Percentiles rank a stretch among this genome's conserved stretches.
Conservation (phyloP, 225 moss, liverwort and hornwort genomes). For the Bryum argenteum region DNA sequence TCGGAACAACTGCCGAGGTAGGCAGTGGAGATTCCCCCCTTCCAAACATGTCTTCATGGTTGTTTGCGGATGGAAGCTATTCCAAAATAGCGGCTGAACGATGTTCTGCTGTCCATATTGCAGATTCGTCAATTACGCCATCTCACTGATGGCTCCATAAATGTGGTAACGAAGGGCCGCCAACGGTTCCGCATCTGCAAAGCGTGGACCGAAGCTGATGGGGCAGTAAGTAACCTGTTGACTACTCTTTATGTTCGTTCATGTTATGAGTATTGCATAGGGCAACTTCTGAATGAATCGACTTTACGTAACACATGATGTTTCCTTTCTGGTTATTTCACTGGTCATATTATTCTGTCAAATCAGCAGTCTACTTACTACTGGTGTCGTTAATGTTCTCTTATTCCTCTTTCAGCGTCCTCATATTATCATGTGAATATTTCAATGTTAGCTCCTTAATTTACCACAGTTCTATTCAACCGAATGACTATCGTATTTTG, state of each 20-base stretch:
- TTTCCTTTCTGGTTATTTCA: slow-evolving; percentile 4
- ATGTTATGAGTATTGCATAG: neutral
- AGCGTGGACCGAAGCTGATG: slow-evolving; percentile 94
- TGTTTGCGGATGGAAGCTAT: slow-evolving; percentile 6
- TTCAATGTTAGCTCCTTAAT: neutral
- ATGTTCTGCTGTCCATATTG: slow-evolving; percentile 19
- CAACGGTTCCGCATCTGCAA: slow-evolving; percentile 86
- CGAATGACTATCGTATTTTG: neutral
- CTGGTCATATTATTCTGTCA: slow-evolving; percentile 9
- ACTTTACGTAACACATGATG: slow-evolving; percentile 7
- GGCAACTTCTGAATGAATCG: slow-evolving; percentile 9
- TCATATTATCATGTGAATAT: neutral
- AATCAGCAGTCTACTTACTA: slow-evolving; percentile 5
- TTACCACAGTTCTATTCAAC: slow-evolving; percentile 6
- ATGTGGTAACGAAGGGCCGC: slow-evolving; percentile 89
- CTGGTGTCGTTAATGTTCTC: neutral
- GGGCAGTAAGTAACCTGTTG: slow-evolving; percentile 61
- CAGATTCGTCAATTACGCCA: slow-evolving; percentile 93
- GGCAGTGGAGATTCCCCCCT: slow-evolving; percentile 18
- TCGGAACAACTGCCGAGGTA: slow-evolving; percentile 96
- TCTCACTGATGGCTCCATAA: slow-evolving; percentile 89
- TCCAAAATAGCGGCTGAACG: neutral
- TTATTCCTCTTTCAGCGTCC: slow-evolving; percentile 1
- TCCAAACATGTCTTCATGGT: slow-evolving; percentile 15
- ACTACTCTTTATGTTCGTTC: slow-evolving; percentile 13